phyloP scores from a whole-genome alignment of 1,139 yeast genomes.

The Torulaspora globosa region DNA sequence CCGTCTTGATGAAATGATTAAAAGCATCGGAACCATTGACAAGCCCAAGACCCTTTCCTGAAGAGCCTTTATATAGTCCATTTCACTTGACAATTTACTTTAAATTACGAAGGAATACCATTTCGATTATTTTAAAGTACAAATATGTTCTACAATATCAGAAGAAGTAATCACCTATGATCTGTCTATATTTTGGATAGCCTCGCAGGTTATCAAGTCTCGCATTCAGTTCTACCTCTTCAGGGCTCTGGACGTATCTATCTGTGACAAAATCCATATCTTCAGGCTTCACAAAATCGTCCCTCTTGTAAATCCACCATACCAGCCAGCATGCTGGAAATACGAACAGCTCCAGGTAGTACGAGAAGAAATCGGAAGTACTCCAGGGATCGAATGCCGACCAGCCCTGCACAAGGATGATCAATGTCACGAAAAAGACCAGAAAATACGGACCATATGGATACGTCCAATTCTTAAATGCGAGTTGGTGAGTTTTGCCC shows the following conservation, averaged over 20 bases:
- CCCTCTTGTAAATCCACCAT: constrained; percentile 47
- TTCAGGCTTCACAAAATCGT: constrained; percentile 45
- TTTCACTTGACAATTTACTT: not conserved
- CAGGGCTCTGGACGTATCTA: constrained; percentile 49
- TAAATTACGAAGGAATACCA: not conserved
- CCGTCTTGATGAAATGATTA: not conserved
- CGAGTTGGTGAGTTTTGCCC: constrained; percentile 37
- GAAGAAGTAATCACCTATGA: constrained; percentile 36
- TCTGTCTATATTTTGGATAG: constrained; percentile 43
- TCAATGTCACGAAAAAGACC: constrained; percentile 45
- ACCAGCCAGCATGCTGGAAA: constrained; percentile 49
- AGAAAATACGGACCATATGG: constrained; percentile 63
- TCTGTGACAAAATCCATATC: constrained; percentile 66
- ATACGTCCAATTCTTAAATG: constrained; percentile 50
- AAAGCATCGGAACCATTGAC: not conserved
- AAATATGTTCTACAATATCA: constrained; percentile 10
- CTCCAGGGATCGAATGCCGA: constrained; percentile 55
- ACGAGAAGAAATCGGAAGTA: constrained; percentile 49
- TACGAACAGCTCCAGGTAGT: constrained; percentile 44
- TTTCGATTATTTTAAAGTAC: not conserved
- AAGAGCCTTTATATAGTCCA: not conserved
- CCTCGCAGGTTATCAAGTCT: constrained; percentile 44
- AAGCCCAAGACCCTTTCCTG: not conserved
- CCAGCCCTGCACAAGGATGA: constrained; percentile 63
- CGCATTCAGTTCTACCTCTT: constrained; percentile 44